phyloP scores from a whole-genome alignment of 208 protist genomes.

The Trypanosoma brucei region DNA sequence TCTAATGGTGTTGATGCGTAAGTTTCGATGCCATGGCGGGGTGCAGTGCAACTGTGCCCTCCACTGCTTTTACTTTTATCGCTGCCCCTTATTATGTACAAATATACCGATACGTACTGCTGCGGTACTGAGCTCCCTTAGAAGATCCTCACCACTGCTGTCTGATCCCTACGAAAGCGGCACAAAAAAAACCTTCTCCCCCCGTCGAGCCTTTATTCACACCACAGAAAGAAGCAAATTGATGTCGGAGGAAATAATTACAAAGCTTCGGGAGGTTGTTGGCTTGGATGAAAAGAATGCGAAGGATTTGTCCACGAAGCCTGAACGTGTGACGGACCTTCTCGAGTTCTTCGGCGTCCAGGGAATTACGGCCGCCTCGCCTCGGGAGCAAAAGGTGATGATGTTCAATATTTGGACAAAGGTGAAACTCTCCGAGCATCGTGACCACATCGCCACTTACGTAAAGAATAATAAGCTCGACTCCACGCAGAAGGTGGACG shows the following conservation, averaged over 20 bases:
- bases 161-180: neutral
- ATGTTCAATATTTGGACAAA: constrained; percentile 84
- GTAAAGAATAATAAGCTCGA: constrained; percentile 60
- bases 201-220: constrained; percentile 23
- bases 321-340: constrained; percentile 76
- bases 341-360: constrained; percentile 69
- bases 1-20: neutral
- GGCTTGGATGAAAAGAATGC: constrained; percentile 88
- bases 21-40: neutral
- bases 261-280: constrained; percentile 67
- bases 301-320: constrained; percentile 82
- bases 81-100: constrained; percentile 1
- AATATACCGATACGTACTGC: neutral
- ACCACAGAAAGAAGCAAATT: constrained; percentile 16
- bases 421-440: constrained; percentile 65
- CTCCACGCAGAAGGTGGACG: constrained; percentile 83
- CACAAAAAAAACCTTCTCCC: constrained; percentile 6
- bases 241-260: constrained; percentile 20
- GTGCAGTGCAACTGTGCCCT: neutral
- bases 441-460: constrained; percentile 60
- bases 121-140: neutral
- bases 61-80: neutral
- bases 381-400: constrained; percentile 84
- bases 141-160: neutral
- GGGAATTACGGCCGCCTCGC: constrained; percentile 34